These are phyloP conservation scores for Cyclostephanos invisitatus DNA, from an alignment of 108 stramenopile species.

Conservation along the genomic window DNA sequence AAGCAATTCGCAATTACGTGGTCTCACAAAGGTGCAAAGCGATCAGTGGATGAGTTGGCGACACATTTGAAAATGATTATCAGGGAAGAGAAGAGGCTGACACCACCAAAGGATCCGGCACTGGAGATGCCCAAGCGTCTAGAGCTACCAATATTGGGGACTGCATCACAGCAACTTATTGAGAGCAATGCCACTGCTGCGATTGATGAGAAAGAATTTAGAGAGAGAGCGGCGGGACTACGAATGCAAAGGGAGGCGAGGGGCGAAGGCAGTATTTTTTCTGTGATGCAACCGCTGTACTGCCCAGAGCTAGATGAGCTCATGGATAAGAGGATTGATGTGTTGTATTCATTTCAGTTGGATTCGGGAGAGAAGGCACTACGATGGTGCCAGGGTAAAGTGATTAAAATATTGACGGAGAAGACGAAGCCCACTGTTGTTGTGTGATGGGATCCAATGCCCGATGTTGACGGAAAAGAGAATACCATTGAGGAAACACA, in stretches of 20 bases:
- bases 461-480: constrained; percentile 7
- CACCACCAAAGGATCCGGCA: no score
- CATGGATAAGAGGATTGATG: constrained; percentile 12
- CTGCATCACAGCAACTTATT: no score
- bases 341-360: constrained; percentile 6
- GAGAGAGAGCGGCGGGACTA: no score
- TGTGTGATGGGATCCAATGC: constrained; percentile 9
- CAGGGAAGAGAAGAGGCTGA: no score
- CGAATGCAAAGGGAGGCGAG: constrained; percentile 1
- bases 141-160: no score
- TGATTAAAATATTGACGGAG: background rate
- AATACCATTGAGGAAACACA: constrained; percentile 3
- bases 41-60: no score
- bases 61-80: no score
- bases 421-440: constrained; percentile 1
- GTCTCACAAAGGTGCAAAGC: no score
- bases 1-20: no score
- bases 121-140: no score
- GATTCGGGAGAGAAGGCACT: background rate
- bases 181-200: no score
- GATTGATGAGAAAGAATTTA: no score
- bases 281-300: constrained; percentile 13
- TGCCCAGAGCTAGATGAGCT: constrained; percentile 11
- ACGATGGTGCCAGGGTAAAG: constrained; percentile 17
- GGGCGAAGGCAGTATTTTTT: constrained; percentile 17